Conservation (phyloP, 139 green algal genomes). For the Trebouxia sp. region DNA sequence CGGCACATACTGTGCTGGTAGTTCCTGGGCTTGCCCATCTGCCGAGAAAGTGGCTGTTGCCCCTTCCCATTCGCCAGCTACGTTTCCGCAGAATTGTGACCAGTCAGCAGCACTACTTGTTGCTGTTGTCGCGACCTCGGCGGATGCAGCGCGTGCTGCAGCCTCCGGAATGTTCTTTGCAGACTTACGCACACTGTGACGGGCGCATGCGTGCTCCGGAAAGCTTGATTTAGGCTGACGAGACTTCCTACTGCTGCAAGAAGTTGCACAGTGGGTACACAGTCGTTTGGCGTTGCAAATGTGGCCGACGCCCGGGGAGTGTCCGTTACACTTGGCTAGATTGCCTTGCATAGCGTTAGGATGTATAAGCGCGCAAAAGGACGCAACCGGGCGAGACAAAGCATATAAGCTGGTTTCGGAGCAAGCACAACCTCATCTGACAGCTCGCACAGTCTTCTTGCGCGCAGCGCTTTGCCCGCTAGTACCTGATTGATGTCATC, state of each 20-base stretch:
- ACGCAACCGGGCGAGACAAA: neutral
- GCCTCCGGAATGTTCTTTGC: too few species aligned
- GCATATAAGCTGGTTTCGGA: slow-evolving; percentile 10
- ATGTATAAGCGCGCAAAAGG: neutral
- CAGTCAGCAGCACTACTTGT: slow-evolving; percentile 12
- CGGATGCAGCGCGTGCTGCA: neutral
- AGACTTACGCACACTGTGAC: too few species aligned
- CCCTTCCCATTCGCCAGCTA: slow-evolving; percentile 69
- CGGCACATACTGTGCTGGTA: slow-evolving; percentile 57
- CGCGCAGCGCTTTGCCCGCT: neutral
- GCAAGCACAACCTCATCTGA: neutral
- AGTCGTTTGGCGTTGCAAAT: neutral
- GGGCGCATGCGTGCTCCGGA: too few species aligned
- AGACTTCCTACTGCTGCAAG: too few species aligned
- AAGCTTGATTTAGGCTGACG: too few species aligned
- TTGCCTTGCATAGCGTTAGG: too few species aligned
- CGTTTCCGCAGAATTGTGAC: slow-evolving; percentile 31
- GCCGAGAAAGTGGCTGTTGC: slow-evolving; percentile 55
- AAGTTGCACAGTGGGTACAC: too few species aligned
- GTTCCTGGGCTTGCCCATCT: slow-evolving; percentile 39
- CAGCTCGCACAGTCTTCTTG: neutral
- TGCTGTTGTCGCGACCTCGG: neutral
- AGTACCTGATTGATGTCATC: too few species aligned
- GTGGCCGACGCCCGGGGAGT: too few species aligned
- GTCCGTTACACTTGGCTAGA: too few species aligned